phyloP scores from a whole-genome alignment of 2,329 filamentous ascomycete genomes.

The Trichoderma citrinoviride region DNA sequence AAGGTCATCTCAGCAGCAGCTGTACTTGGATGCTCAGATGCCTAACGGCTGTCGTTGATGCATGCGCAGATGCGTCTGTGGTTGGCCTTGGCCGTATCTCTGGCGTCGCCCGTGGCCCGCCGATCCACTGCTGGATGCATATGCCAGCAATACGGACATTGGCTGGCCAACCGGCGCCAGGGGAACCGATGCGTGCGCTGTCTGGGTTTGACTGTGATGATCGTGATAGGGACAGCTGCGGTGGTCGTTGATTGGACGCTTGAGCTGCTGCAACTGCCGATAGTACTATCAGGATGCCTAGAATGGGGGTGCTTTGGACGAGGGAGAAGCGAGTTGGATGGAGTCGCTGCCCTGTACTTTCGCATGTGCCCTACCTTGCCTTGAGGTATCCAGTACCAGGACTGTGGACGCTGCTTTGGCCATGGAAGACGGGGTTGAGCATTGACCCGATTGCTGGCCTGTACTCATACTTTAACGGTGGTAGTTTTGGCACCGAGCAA shows the following conservation, averaged over 20 bases:
- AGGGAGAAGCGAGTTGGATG: too few species aligned
- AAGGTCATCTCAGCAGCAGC: background rate
- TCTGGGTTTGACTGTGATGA: background rate
- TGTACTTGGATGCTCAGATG: conserved; percentile 6
- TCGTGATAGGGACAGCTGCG: conserved; percentile 10
- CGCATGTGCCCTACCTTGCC: background rate
- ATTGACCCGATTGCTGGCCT: too few species aligned
- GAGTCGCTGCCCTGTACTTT: background rate
- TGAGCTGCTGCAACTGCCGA: background rate
- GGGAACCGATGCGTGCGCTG: conserved; percentile 16
- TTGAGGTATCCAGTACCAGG: background rate
- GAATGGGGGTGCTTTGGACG: background rate
- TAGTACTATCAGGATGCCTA: conserved; percentile 3
- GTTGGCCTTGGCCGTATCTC: conserved; percentile 14
- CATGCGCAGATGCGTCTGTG: conserved; percentile 8
- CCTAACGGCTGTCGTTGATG: background rate
- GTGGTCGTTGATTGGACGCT: background rate
- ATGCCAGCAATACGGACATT: conserved; percentile 18
- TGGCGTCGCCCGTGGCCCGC: conserved; percentile 5
- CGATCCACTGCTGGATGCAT: conserved; percentile 18
- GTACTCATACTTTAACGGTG: too few species aligned
- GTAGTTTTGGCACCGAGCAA: too few species aligned
- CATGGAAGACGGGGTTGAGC: too few species aligned
- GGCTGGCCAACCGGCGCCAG: conserved; percentile 15
- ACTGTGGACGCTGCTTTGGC: too few species aligned